Evolutionary conservation across 1,284 basidiomycete species (phyloP), one percentile per base, ranked within the genome.

Genomic region (Trichosporon sp.): DNA sequence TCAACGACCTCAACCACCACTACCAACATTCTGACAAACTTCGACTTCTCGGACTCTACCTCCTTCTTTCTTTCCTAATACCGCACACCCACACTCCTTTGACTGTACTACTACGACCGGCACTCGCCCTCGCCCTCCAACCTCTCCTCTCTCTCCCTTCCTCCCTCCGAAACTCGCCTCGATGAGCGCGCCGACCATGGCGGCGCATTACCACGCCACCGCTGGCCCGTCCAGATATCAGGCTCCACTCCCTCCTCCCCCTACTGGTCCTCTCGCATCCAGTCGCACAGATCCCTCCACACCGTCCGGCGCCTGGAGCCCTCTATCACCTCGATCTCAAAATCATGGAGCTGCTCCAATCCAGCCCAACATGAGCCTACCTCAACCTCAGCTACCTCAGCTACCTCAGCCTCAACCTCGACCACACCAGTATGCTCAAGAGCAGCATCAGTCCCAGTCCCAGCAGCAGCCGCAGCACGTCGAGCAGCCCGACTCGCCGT

Each of bases 171-270:
- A 40, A 13, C n/a, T 23, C 31, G 29, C 34, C 10, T 16, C 34
- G 33, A 59, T 56, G 59, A 44, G 21, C 14, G 32, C 52, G 32
- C 56, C 59, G 44, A 59, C 59, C 56, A 72, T 69, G 72, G 66
- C 68, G 23, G 65, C 62, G 32, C 66, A 65, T 3, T 64, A 58
- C 37, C 63, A 65, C 44, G 56, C 63, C 14, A 61, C 68, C 34
- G 64, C 68, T 2, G 70, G 68, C 16, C 70, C 70, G 2, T 71
- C 70, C 13, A 57, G 70, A 21, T 54, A 40, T 37, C 61, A 46
- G 33, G 52, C 54, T 44, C 54, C 57, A 31, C 46, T 36, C 33
- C 34, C 32, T 27, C 49, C n/a, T 21, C 59, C 23, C 32, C 32
- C 32, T 27, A 34, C 16, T 33, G 59, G 46, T 54, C 59, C 49